phyloP scores from a whole-genome alignment of 2,329 filamentous ascomycete species.

The Arthroderma uncinatum region DNA sequence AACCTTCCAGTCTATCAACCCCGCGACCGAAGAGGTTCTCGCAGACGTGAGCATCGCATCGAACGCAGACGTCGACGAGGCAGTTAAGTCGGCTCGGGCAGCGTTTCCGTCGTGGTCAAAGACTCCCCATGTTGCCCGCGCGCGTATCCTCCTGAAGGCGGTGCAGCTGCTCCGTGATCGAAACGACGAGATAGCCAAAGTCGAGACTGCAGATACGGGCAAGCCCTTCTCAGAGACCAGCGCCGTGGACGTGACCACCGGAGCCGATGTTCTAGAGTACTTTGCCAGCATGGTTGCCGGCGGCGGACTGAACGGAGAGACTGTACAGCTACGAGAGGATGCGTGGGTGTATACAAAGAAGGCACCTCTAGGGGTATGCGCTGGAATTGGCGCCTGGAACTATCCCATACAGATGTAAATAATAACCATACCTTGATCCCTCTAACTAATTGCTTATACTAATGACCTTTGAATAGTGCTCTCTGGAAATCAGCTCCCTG shows the following conservation, averaged over 20 bases:
- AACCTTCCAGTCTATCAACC: slow-evolving; percentile 63
- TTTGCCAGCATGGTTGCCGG: slow-evolving; percentile 69
- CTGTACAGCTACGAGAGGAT: slow-evolving; percentile 59
- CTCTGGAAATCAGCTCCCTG: slow-evolving; percentile 83
- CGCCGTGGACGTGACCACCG: slow-evolving; percentile 70
- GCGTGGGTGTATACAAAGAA: slow-evolving; percentile 78
- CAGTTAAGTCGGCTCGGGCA: slow-evolving; percentile 56
- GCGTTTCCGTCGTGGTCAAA: slow-evolving; percentile 69
- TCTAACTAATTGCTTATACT: neutral
- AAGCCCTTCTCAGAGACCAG: slow-evolving; percentile 78
- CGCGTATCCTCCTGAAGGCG: slow-evolving; percentile 66
- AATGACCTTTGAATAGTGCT: slow-evolving; percentile 35
- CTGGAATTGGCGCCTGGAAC: slow-evolving; percentile 83
- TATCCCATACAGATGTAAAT: slow-evolving; percentile 71
- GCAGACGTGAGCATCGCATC: slow-evolving; percentile 64
- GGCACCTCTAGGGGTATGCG: slow-evolving; percentile 71
- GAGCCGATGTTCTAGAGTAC: slow-evolving; percentile 76
- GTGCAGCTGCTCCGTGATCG: slow-evolving; percentile 60
- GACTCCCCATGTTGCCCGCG: slow-evolving; percentile 61
- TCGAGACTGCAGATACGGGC: slow-evolving; percentile 77
- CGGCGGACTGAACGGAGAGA: slow-evolving; percentile 70
- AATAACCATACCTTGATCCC: neutral
- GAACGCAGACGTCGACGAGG: slow-evolving; percentile 55
- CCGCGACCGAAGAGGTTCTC: slow-evolving; percentile 56
- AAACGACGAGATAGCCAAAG: slow-evolving; percentile 66